These are phyloP conservation scores for Vaccinium darrowii DNA, from an alignment of 148 eudicot species.

Conservation along the genomic window DNA sequence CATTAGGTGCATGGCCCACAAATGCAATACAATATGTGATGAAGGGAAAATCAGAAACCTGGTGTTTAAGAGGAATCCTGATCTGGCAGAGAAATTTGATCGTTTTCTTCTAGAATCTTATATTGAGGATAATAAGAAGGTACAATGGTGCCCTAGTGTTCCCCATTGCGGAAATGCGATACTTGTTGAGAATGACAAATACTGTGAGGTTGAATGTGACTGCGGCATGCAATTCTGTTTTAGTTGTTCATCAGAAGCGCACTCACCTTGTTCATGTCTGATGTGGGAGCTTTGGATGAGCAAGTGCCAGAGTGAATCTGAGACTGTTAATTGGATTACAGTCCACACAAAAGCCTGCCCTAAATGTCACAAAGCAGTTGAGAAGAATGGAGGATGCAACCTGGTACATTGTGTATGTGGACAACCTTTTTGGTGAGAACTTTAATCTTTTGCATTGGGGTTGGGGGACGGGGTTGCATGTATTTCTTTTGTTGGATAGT, in stretches of 20 bases:
- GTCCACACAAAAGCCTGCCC: slow-evolving; percentile 74
- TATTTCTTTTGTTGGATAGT: neutral
- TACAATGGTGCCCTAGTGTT: slow-evolving; percentile 76
- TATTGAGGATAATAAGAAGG: slow-evolving; percentile 73
- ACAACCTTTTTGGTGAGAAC: slow-evolving; percentile 59
- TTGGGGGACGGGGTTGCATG: slow-evolving; percentile 28
- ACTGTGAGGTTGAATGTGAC: slow-evolving; percentile 65
- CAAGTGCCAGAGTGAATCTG: slow-evolving; percentile 66
- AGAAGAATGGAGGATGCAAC: slow-evolving; percentile 84
- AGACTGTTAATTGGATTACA: slow-evolving; percentile 64
- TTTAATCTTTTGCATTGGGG: slow-evolving; percentile 27
- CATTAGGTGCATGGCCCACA: slow-evolving; percentile 71
- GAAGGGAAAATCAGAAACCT: slow-evolving; percentile 54
- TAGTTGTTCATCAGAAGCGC: slow-evolving; percentile 57
- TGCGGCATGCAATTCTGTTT: slow-evolving; percentile 80
- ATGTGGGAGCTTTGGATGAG: slow-evolving; percentile 76
- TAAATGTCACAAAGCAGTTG: slow-evolving; percentile 65
- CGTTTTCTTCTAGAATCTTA: slow-evolving; percentile 73
- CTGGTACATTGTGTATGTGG: slow-evolving; percentile 65
- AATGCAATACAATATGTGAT: slow-evolving; percentile 71
- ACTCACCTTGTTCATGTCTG: slow-evolving; percentile 84
- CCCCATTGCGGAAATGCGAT: slow-evolving; percentile 88
- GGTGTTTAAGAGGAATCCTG: slow-evolving; percentile 44
- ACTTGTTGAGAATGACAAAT: slow-evolving; percentile 51
- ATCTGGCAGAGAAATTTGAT: slow-evolving; percentile 64